Evolutionary conservation across 2,329 filamentous ascomycete species (phyloP), one percentile per base, ranked within the genome.

Genomic region (Fusarium miscanthi): DNA sequence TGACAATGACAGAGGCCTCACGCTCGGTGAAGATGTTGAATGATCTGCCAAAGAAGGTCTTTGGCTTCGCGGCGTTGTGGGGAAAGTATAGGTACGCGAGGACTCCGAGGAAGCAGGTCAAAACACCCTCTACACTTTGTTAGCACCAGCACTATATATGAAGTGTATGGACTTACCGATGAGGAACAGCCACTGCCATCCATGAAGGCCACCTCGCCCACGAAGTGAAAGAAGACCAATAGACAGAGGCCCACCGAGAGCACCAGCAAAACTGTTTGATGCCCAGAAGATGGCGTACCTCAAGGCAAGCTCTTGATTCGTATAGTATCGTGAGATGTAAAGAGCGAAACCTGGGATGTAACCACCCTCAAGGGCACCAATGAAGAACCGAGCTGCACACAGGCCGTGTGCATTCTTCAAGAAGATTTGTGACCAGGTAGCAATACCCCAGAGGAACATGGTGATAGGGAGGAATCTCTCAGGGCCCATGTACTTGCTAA

Each of bases 111-210:
- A 70, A 59, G 21, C 75, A 77, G 1, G 78, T 79, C 19, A 80
- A 42, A 9, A 75, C 38, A 7, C 78, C 78, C 74, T 79, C 78
- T 80, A 7, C 2, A 6, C 9, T 14, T 9, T 30, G 10, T 71
- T 43, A 69, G 59, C 6, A 17, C 14, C 11, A 11, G 0, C 5
- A 4, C 11, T 4, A 14, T 0, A 1, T 40, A 11, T 4, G 4
- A 4, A 13, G 30, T 14, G 13, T 4, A 5, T 5, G 7, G 6
- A 49, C 78, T 53, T 69, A 75, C 78, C 78, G 17, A 80, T 74
- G 0, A 80, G 59, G 16, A 80, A 80, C 4, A 80, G 14, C 78
- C 78, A 80, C n/a, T 79, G 77, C 78, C 78, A 80, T 8, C 78
- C 78, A 4, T 65, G 37, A 1, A 80, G 64, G 5, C 77, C 76